phyloP scores from a whole-genome alignment of 176 grass and related monocot genomes.

The Poa annua region DNA sequence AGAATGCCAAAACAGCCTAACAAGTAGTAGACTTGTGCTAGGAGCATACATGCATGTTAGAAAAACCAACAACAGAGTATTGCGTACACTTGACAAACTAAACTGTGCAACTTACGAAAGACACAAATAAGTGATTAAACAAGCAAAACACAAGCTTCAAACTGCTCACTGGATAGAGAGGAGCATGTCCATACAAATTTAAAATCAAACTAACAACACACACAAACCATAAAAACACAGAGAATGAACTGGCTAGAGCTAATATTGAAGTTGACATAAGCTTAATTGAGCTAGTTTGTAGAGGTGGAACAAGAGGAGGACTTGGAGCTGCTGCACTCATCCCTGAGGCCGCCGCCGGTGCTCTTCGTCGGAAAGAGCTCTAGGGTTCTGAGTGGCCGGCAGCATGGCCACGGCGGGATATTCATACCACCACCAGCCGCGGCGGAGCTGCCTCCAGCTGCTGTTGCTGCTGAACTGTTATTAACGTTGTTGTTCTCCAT shows the following conservation, averaged over 20 bases:
- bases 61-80: neutral
- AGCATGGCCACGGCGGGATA: slow-evolving; percentile 52
- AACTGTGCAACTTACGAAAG: neutral
- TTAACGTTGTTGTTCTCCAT: slow-evolving; percentile 17
- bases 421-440: slow-evolving; percentile 2
- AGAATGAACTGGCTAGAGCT: neutral
- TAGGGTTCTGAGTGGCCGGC: slow-evolving; percentile 70
- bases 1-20: neutral
- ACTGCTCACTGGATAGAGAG: neutral
- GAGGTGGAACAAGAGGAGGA: slow-evolving; percentile 94
- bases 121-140: neutral
- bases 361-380: slow-evolving; percentile 88
- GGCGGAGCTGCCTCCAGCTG: slow-evolving; percentile 15
- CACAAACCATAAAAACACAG: neutral
- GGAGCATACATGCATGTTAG: slow-evolving; percentile 2
- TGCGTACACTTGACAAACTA: neutral
- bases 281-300: slow-evolving; percentile 56
- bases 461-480: slow-evolving; percentile 12
- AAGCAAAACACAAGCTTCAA: slow-evolving; percentile 1
- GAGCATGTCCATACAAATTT: neutral
- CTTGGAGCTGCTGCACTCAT: slow-evolving; percentile 90
- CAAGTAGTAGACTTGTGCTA: neutral
- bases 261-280: neutral
- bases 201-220: slow-evolving; percentile 14
- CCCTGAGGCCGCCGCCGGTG: slow-evolving; percentile 62